Conservation (phyloP, 108 stramenopile genomes). For the Bacterosira constricta region DNA sequence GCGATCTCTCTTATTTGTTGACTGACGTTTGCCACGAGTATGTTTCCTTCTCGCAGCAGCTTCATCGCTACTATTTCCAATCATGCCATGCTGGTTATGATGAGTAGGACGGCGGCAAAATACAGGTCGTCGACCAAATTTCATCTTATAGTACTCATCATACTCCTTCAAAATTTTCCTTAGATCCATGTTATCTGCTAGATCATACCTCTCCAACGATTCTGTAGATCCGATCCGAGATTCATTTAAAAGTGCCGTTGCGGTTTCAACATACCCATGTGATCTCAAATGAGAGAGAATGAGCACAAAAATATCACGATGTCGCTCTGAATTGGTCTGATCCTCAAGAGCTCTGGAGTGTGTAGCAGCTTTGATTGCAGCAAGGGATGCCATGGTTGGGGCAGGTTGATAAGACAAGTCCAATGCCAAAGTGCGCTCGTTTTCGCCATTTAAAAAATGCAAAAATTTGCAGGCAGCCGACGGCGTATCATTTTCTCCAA, state of each 20-base stretch:
- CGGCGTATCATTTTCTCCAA: too few species aligned
- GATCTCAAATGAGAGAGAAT: slow-evolving; percentile 31
- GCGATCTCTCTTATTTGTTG: slow-evolving; percentile 7
- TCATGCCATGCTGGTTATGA: neutral
- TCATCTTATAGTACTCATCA: slow-evolving; percentile 61
- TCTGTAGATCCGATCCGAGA: slow-evolving; percentile 8
- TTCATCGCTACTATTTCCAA: neutral
- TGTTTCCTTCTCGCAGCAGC: slow-evolving; percentile 3
- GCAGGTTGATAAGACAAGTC: too few species aligned
- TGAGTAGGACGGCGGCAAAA: slow-evolving; percentile 19
- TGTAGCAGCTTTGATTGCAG: slow-evolving; percentile 37
- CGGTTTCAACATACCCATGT: slow-evolving; percentile 40
- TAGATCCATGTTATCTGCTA: slow-evolving; percentile 69
- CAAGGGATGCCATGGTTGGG: slow-evolving; percentile 20
- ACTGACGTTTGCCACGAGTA: slow-evolving; percentile 4
- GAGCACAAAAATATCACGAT: slow-evolving; percentile 34
- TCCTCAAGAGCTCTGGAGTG: slow-evolving; percentile 35
- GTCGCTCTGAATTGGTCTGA: slow-evolving; percentile 20
- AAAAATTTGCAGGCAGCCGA: too few species aligned
- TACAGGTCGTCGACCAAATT: slow-evolving; percentile 38
- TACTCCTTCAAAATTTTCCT: slow-evolving; percentile 53
- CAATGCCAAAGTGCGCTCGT: too few species aligned
- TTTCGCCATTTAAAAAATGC: too few species aligned
- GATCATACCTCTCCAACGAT: slow-evolving; percentile 19
- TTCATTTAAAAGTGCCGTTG: slow-evolving; percentile 32